phyloP scores from a whole-genome alignment of 306 rosid species.

The Lathyrus sativus region DNA sequence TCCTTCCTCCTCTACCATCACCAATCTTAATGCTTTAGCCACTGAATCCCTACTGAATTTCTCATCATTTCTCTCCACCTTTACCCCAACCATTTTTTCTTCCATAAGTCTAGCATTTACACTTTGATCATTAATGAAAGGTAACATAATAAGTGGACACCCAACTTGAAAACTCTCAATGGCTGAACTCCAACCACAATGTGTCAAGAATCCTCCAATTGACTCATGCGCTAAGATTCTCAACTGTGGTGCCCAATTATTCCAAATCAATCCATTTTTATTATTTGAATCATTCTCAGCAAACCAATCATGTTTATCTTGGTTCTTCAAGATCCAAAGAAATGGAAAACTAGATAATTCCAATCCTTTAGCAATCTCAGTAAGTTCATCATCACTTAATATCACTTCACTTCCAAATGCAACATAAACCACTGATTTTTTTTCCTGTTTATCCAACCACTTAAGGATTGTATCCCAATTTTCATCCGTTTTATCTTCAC shows the following conservation, averaged over 20 bases:
- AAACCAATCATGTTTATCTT: too few species aligned
- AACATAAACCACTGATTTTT: slow-evolving; percentile 11
- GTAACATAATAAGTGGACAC: slow-evolving; percentile 31
- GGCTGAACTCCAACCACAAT: slow-evolving; percentile 39
- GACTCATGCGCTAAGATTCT: slow-evolving; percentile 34
- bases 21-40: slow-evolving; percentile 27
- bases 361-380: slow-evolving; percentile 22
- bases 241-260: slow-evolving; percentile 37
- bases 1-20: slow-evolving; percentile 45
- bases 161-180: background rate
- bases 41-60: slow-evolving; percentile 34
- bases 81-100: slow-evolving; percentile 40
- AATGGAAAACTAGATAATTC: background rate
- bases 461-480: too few species aligned
- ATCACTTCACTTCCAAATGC: slow-evolving; percentile 41
- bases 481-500: too few species aligned
- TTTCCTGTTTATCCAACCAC: background rate
- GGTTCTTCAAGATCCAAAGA: too few species aligned
- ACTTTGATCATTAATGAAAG: slow-evolving; percentile 38
- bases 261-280: background rate
- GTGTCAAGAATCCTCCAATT: slow-evolving; percentile 41
- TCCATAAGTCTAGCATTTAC: slow-evolving; percentile 29
- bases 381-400: slow-evolving; percentile 33
- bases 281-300: background rate
- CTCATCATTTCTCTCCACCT: slow-evolving; percentile 46